phyloP scores from a whole-genome alignment of 768 basidiomycete species.

The Daedaleopsis nitida region DNA sequence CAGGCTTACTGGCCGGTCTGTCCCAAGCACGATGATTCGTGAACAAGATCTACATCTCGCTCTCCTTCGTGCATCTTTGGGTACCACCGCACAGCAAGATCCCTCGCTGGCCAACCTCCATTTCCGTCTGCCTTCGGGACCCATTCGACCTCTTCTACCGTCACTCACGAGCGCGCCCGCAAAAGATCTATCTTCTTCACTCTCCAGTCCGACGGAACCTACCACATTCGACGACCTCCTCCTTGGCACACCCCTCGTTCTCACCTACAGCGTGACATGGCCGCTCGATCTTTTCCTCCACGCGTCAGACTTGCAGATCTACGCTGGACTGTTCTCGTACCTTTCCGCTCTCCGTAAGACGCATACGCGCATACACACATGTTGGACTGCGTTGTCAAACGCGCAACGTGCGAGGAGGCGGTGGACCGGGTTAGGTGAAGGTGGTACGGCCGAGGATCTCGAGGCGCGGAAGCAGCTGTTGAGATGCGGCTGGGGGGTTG shows the following conservation, averaged over 20 bases:
- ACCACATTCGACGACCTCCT: conserved; percentile 72
- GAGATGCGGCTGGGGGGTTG: conserved; percentile 84
- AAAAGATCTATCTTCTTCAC: conserved; percentile 44
- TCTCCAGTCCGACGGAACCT: conserved; percentile 39
- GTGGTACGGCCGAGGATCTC: conserved; percentile 74
- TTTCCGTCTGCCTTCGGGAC: conserved; percentile 80
- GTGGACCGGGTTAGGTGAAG: conserved; percentile 88
- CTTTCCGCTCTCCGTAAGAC: conserved; percentile 83
- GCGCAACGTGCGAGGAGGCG: conserved; percentile 80
- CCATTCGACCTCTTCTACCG: conserved; percentile 79
- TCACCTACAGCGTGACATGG: conserved; percentile 79
- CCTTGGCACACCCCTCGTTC: conserved; percentile 73
- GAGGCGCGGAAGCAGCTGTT: conserved; percentile 64
- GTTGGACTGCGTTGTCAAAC: conserved; percentile 86
- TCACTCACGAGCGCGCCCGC: conserved; percentile 47
- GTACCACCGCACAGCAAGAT: conserved; percentile 87
- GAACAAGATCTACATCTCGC: conserved; percentile 91
- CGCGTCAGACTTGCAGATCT: conserved; percentile 69
- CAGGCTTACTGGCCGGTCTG: conserved; percentile 68
- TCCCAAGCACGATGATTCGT: conserved; percentile 73
- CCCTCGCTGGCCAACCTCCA: conserved; percentile 70
- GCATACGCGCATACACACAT: conserved; percentile 75
- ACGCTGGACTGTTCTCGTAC: conserved; percentile 79
- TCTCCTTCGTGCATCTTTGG: conserved; percentile 83
- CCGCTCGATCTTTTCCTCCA: conserved; percentile 90